Evolutionary conservation across 176 grass and related monocot genomes (phyloP).

Genomic region (Otatea glauca): DNA sequence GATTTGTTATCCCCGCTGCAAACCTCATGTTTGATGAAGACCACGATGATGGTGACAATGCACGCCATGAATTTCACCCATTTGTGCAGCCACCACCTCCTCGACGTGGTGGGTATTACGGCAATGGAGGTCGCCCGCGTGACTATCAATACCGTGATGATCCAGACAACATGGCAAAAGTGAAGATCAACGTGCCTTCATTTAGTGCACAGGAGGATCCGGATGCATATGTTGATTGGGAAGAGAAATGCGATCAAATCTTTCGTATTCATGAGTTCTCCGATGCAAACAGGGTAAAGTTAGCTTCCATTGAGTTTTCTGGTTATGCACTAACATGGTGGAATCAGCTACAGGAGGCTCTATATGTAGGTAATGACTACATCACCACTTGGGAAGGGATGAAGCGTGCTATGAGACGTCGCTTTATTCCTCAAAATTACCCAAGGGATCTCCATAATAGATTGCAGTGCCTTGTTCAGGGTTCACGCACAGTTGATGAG

Average conservation of each 20-base stretch:
- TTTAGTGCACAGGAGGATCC: background rate
- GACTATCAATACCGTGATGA: too few species aligned
- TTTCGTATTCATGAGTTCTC: background rate
- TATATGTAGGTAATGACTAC: background rate
- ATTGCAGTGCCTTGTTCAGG: too few species aligned
- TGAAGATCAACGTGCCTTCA: too few species aligned
- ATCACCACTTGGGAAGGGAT: background rate
- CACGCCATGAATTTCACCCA: too few species aligned
- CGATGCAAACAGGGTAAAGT: background rate
- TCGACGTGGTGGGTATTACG: too few species aligned
- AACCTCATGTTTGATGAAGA: too few species aligned
- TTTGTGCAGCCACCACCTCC: too few species aligned
- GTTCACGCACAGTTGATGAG: too few species aligned
- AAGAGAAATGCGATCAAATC: background rate
- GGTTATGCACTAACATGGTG: background rate
- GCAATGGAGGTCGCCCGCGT: too few species aligned
- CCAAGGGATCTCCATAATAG: background rate
- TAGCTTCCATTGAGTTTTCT: background rate
- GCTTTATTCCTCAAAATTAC: background rate
- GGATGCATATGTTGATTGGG: background rate
- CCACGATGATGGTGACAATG: too few species aligned
- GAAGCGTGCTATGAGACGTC: background rate
- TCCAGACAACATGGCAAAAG: too few species aligned
- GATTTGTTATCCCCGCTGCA: too few species aligned
- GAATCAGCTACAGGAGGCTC: background rate